Evolutionary conservation across 371 early-diverging fungal genomes (phyloP), one percentile per base, ranked within the genome.

Genomic region (Lichtheimia ramosa): DNA sequence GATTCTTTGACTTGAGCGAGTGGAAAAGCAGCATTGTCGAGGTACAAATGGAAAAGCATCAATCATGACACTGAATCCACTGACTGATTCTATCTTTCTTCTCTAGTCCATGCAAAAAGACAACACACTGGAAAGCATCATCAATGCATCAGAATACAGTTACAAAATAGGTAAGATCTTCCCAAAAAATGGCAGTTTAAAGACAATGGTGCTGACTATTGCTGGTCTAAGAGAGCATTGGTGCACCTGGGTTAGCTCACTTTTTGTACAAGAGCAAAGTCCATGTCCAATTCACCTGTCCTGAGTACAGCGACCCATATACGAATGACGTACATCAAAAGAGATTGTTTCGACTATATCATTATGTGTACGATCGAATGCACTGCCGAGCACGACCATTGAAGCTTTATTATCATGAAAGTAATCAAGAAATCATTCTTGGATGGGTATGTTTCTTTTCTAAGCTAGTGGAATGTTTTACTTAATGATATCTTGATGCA

Each of bases 1-100:
- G 86, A 49, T 96, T 96, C 62, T 90, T 88, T 58, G 89, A 90
- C 12, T 76, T 94, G 71, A 84, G 89, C 3, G 84, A 83, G 56
- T 90, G 87, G 66, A 91, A 91, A 59, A 66, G 73, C 56, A 62
- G 58, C 3, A 83, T 95, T 13, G 84, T 87, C 0, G 80, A 87
- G 66, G 92, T 83, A n/a, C 16, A 54, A 42, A 51, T 34, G 25
- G 4, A 15, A 6, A 14, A 40, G 20, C 54, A 51, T 42, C 13
- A 21, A 10, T 27, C 21, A 24, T n/a, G 54, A 5, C 16, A 14
- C 12, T 24, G 24, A 1, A 16, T 39, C 2, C 10, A 34, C 10
- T 34, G 34, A 34, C 10, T 6, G 10, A 10, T 34, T 0, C 6
- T 8, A 8, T 34, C 10, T 34, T 25, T 6, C 15, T 28, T 20